Base-by-base conservation (phyloP, 306 rosid genomes). In the Geum urbanum region DNA sequence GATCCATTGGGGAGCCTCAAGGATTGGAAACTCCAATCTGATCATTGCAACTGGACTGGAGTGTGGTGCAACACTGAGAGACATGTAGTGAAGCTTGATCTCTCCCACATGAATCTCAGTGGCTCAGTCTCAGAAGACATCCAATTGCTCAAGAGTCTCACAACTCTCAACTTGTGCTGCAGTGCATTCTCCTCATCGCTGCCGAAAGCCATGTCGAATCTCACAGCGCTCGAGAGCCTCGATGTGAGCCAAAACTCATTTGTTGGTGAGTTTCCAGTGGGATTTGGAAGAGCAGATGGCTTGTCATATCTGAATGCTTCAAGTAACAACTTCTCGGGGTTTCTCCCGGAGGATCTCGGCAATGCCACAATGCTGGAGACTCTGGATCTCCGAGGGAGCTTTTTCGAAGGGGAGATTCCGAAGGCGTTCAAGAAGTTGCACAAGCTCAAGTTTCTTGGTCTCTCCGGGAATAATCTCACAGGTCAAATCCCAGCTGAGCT, bases 301-400 rank as follows among this genome's bases (percentile, higher is more conserved):
- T 70, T 94, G 32, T 35, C 7, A 7, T 61, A 37, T 20, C 76
- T 94, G 37, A 94, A 91, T 71, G 96, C 86, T 20, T 94, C 99
- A 0, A 84, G 99, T 85, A 94, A 94, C 57, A 87, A 91, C 52
- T 87, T 94, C 77, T 69, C 84, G 3, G 97, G 96, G 19, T 48
- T 81, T 49, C 76, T 89, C 73, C 99, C 96, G 0, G 78, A 69
- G 70, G 96, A 94, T 78, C 78, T 94, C 50, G 97, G 89, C 56
- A 87, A 86, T 84, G 89, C 91, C 27, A 77, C 91, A 70, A 72
- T 74, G 58, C 73, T 94, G 37, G 95, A 91, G 84, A 84, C 51
- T 60, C 72, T 94, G 67, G 99, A 94, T 87, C 92, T 94, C 49
- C 80, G 97, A 79, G 99, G 99, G 37, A 88, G 94, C 82, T 87